phyloP scores from a whole-genome alignment of 495 filamentous ascomycete genomes.

The Lentithecium fluviatile region DNA sequence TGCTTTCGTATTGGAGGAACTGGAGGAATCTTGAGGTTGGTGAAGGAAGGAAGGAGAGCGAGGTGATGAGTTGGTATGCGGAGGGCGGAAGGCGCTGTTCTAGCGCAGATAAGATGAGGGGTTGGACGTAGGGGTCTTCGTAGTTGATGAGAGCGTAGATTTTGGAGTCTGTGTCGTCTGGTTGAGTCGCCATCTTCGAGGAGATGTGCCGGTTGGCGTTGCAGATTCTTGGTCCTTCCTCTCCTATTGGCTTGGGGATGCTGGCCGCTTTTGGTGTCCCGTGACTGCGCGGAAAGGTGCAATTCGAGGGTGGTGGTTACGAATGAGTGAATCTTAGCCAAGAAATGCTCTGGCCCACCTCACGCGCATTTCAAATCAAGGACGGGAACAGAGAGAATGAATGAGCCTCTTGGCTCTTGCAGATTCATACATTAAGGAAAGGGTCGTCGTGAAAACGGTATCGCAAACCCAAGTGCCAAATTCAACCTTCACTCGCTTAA shows the following conservation, averaged over 20 bases:
- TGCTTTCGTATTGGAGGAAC: conserved; percentile 79
- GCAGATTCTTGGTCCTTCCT: no score
- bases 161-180: conserved; percentile 5
- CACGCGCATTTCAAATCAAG: no score
- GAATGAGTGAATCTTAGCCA: no score
- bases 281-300: no score
- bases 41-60: conserved; percentile 48
- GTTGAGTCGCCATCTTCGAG: neutral
- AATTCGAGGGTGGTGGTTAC: no score
- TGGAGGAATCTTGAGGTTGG: conserved; percentile 62
- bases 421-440: neutral
- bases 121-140: conserved; percentile 81
- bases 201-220: no score
- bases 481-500: conserved; percentile 25
- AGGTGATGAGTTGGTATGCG: conserved; percentile 48
- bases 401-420: neutral
- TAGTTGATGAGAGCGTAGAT: conserved; percentile 78
- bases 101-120: conserved; percentile 72
- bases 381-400: no score
- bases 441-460: neutral
- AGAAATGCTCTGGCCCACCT: no score
- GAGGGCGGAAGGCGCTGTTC: conserved; percentile 55
- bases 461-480: conserved; percentile 3
- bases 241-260: no score
- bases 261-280: no score